Conservation (phyloP, 805 yeast species). For the Candida namnaoensis region DNA sequence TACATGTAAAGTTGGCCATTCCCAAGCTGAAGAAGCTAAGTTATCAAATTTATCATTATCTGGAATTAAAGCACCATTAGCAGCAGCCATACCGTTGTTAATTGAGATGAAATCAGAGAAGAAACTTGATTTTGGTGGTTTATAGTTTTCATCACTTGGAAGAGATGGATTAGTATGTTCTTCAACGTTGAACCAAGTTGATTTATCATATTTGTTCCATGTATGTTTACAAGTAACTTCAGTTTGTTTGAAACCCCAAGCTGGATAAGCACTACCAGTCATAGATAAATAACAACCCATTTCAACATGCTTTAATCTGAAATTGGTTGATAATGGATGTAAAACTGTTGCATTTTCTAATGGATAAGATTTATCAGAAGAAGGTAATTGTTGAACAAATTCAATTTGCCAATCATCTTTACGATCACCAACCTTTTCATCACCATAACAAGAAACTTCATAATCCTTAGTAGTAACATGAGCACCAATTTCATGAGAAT, state of each 20-base stretch:
- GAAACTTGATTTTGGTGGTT: conserved; percentile 63
- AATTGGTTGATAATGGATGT: conserved; percentile 72
- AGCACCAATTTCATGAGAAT: conserved; percentile 74
- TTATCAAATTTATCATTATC: conserved; percentile 68
- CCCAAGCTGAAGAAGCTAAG: conserved; percentile 70
- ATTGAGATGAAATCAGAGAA: conserved; percentile 65
- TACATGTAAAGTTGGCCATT: conserved; percentile 71
- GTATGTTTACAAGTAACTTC: conserved; percentile 64
- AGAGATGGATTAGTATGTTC: conserved; percentile 52
- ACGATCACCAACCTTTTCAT: conserved; percentile 57
- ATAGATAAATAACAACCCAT: conserved; percentile 75
- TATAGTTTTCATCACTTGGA: conserved; percentile 39
- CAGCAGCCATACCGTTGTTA: conserved; percentile 81
- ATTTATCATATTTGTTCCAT: conserved; percentile 55
- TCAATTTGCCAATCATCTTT: conserved; percentile 92
- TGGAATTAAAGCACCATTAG: conserved; percentile 75
- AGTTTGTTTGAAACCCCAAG: conserved; percentile 82
- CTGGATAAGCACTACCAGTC: conserved; percentile 58
- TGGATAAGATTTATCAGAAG: conserved; percentile 23
- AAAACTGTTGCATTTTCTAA: conserved; percentile 43
- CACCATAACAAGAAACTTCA: conserved; percentile 89
- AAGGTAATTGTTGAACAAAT: conserved; percentile 51
- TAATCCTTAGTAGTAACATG: conserved; percentile 57
- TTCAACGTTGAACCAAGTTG: conserved; percentile 88
- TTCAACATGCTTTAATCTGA: conserved; percentile 55